A percentile compares a stretch with the other conserved stretches of the same genome.
These are phyloP conservation scores for Rhipidocladum racemiflorum DNA, from an alignment of 176 grass and related monocot genomes.

Conservation along the genomic window DNA sequence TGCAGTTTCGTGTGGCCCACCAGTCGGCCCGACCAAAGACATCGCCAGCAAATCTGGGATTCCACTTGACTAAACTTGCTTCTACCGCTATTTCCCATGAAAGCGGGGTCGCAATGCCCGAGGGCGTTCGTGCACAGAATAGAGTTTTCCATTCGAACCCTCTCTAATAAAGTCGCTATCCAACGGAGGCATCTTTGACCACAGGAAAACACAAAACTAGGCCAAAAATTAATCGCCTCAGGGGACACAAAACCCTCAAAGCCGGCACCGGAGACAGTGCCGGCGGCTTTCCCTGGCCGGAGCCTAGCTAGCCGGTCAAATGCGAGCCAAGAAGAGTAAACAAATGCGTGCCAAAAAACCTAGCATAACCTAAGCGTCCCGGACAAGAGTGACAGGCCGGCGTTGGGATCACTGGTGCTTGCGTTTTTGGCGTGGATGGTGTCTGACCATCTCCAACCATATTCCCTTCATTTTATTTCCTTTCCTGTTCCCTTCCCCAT, in stretches of 20 bases:
- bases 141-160: constrained; percentile 17
- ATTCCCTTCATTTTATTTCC: too few relatives aligned
- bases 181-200: constrained; percentile 29
- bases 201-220: not conserved
- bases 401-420: constrained; percentile 28
- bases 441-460: too few relatives aligned
- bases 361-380: not conserved
- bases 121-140: constrained; percentile 33
- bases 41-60: constrained; percentile 13
- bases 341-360: not conserved
- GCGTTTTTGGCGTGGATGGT: constrained; percentile 14
- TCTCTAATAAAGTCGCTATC: not conserved
- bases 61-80: not conserved
- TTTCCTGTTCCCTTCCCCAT: too few relatives aligned
- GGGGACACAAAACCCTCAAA: constrained; percentile 30
- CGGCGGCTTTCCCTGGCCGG: constrained; percentile 56
- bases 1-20: not conserved
- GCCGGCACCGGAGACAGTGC: constrained; percentile 58
- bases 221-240: not conserved
- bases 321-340: not conserved
- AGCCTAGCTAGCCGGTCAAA: not conserved
- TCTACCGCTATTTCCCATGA: constrained; percentile 1
- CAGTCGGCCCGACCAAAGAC: not conserved
- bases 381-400: not conserved
- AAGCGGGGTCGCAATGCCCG: constrained; percentile 16